Evolutionary conservation across 306 rosid species (phyloP), one percentile per base, ranked within the genome.

Genomic region (Parietaria judaica): DNA sequence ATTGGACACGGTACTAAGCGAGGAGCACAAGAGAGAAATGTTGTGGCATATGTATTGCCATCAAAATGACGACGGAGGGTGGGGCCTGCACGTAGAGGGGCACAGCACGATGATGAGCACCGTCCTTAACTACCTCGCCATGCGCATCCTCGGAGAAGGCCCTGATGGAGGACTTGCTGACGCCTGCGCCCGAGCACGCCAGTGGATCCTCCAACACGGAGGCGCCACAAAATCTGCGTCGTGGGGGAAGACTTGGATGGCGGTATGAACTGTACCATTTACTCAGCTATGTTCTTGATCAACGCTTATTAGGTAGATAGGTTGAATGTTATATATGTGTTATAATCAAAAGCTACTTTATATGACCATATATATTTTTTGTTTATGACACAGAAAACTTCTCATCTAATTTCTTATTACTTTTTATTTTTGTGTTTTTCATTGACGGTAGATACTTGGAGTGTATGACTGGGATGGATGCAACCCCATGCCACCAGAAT

Each of bases 81-180:
- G 31, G 31, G 31, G 31, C 31, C 31, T 23, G 31, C 31, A 23
- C 66, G 79, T 86, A n/a, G 85, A 83, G 62, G 87, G 89, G 12
- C 89, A 77, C 0, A 86, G 94, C 70, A 80, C 77, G 67, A 83
- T 86, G 94, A 83, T 86, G 35, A 61, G 87, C 43, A 83, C 87
- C 0, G 54, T 64, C 23, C 69, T 86, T 0, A 86, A 70, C 60
- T 86, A 86, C 36, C 77, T 83, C 51, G 79, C 85, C 3, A 74
- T 83, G 31, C 31, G 31, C 31, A 23, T 23, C 31, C 31, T 23
- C 31, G 31, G 31, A 23, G 31, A 23, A 23, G 31, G 31, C 31
- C 31, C 31, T 23, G 31, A 23, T 23, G 31, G 31, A 23, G 31
- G 31, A 23, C 31, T 17, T 34, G 55, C 55, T 6, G 14, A n/a